Base-by-base conservation (phyloP, 2,329 filamentous ascomycete species). In the Alternaria angustiovoidea region DNA sequence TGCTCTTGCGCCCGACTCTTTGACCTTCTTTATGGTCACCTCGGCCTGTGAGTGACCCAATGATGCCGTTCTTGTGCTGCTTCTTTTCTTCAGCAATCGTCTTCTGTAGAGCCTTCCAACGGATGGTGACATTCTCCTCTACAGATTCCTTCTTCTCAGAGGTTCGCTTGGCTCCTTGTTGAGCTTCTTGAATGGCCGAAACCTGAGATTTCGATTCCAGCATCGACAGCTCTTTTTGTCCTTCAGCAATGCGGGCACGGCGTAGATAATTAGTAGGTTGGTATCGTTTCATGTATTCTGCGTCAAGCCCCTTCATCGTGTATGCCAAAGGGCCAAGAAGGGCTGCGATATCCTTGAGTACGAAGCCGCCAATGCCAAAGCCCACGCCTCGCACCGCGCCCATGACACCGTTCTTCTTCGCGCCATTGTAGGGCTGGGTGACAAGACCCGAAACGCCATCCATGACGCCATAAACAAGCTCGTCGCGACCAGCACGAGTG, bases 371-470 rank as follows among this genome's bases (percentile, higher is more conserved):
- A 7, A 90, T 66, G 0, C 89, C 89, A 81, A 88, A 88, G 14
- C 86, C 88, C 0, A 88, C 77, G 4, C 84, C 84, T 51, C 78
- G 78, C 0, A 81, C 61, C n/a, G 79, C 81, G 2, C 89, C 89
- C 41, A 85, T 79, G 16, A 84, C 68, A 2, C 87, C 87, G 7
- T 81, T 77, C n/a, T 85, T 79, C 55, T 82, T 83, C 3, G 87
- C 87, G 0, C 87, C 87, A 0, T 82, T 82, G 42, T 85, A 78
- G 0, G 89, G 89, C 16, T 89, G 84, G 2, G 81, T 81, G 16
- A 90, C 84, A 0, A 91, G 73, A 0, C 89, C 89, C 0, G 87
- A 88, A 49, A 88, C 82, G 12, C 86, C 89, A 67, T 91, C 89
- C 68, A 87, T 89, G 12, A 91, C 78, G 4, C 89, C 89, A 60